phyloP scores from a whole-genome alignment of 176 grass and related monocot genomes.

The Cenchrus fungigraminus region DNA sequence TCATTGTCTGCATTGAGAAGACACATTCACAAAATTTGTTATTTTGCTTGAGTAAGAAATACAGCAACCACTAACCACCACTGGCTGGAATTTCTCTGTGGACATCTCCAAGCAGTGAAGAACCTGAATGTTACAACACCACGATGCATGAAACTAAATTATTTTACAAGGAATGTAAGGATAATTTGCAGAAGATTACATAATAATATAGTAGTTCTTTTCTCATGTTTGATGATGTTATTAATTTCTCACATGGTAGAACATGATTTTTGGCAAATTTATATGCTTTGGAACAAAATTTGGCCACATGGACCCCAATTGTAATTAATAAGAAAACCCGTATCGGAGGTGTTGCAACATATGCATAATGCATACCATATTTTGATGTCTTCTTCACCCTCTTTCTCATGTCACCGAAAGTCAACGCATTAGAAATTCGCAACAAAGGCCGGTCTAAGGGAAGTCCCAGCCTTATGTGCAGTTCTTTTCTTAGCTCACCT shows the following conservation, averaged over 20 bases:
- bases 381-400: slow-evolving; percentile 38
- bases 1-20: slow-evolving; percentile 29
- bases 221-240: neutral
- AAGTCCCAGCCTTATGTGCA: slow-evolving; percentile 80
- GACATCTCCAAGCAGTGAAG: slow-evolving; percentile 71
- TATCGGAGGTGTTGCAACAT: neutral
- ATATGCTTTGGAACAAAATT: slow-evolving; percentile 1
- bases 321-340: neutral
- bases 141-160: slow-evolving; percentile 17
- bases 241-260: neutral
- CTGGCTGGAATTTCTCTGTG: slow-evolving; percentile 83
- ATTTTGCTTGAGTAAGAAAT: slow-evolving; percentile 22
- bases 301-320: neutral
- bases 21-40: neutral
- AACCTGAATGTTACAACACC: slow-evolving; percentile 49
- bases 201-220: neutral
- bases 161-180: slow-evolving; percentile 20
- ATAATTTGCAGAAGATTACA: neutral
- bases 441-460: slow-evolving; percentile 89
- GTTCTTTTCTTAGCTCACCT: slow-evolving; percentile 84
- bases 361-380: slow-evolving; percentile 43
- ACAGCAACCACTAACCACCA: slow-evolving; percentile 62
- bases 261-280: neutral
- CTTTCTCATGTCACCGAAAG: slow-evolving; percentile 48
- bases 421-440: slow-evolving; percentile 75